Evolutionary conservation across 345 rosid species (phyloP).

Genomic region (Stellera chamaejasme): DNA sequence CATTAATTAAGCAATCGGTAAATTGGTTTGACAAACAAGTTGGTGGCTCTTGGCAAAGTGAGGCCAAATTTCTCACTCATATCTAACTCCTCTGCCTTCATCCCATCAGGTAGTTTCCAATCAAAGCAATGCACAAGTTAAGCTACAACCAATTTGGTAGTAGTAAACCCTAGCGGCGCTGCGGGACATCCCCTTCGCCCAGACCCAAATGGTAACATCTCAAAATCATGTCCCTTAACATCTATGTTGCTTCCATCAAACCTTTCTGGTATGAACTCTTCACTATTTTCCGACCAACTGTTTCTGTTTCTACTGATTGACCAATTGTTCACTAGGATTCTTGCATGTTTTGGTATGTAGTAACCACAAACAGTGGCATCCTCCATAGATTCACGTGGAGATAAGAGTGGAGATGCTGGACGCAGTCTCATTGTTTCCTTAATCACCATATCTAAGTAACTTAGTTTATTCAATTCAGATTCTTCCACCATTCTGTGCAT

Average conservation of each 20-base stretch:
- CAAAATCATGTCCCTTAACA: too few relatives aligned
- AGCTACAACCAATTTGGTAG: too few relatives aligned
- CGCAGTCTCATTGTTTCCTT: not conserved
- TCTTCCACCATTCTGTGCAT: conserved; percentile 14
- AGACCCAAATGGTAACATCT: too few relatives aligned
- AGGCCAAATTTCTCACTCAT: too few relatives aligned
- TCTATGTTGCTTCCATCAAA: not conserved
- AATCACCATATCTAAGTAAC: too few relatives aligned
- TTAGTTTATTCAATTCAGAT: conserved; percentile 10
- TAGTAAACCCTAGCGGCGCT: too few relatives aligned
- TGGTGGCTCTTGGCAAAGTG: not conserved
- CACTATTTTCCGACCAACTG: conserved; percentile 9
- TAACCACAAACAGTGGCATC: conserved; percentile 10
- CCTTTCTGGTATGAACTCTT: conserved; percentile 4
- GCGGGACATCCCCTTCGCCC: too few relatives aligned
- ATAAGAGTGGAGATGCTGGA: conserved; percentile 3
- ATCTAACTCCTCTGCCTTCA: too few relatives aligned
- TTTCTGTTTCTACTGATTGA: conserved; percentile 8
- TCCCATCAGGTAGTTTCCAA: too few relatives aligned
- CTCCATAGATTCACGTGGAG: conserved; percentile 11
- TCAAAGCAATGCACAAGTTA: too few relatives aligned
- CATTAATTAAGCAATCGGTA: too few relatives aligned
- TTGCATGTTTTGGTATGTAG: conserved; percentile 13
- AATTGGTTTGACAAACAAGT: not conserved
- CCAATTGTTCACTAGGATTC: conserved; percentile 14